Base-by-base conservation (phyloP, 1,284 basidiomycete genomes). In the Somion occarium region DNA sequence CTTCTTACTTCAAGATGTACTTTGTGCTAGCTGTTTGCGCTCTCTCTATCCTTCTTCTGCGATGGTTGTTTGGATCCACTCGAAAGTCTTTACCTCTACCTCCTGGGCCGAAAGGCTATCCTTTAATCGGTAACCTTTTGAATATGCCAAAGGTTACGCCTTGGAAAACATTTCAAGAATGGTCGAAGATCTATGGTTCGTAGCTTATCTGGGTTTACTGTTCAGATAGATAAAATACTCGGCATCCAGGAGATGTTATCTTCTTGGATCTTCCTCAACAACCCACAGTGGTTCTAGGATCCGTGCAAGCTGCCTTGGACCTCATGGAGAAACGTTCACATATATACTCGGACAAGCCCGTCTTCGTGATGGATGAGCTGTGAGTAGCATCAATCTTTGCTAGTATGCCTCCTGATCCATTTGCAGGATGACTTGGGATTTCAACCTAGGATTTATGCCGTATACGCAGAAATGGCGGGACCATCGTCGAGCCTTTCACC, bases 391-490 rank as follows among this genome's bases (percentile, higher is more conserved):
- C 19, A 41, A 9, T 18, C 18, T 41, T 41, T 41, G 39, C 7
- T 5, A 9, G 9, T 41, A 5, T 15, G 9, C 7, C 19, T 22
- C 5, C 39, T 9, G 7, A 15, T 5, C 15, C 20, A 9, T 41
- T 9, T 9, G 20, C 30, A 59, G 5, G 38, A 30, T 45, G 20
- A n/a, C 5, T 15, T 61, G 64, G 45, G 58, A 65, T 4, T 59
- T 73, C 22, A 64, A 62, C 5, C 56, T 70, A 25, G 43, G 11
- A 4, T 30, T 45, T 3, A 59, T 61, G 51, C 58, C 47, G 37
- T 73, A 71, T 46, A 66, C 66, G 1, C 61, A 64, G 4, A 59
- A 59, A 3, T 73, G 69, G 65, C 44, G 59, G 45, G 37, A 53
- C 23, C 53, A 59, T 61, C 38, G 63, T 52, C 41, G 57, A 50